Base-by-base conservation (phyloP, 2,329 filamentous ascomycete genomes). In the Sporothrix pallida region DNA sequence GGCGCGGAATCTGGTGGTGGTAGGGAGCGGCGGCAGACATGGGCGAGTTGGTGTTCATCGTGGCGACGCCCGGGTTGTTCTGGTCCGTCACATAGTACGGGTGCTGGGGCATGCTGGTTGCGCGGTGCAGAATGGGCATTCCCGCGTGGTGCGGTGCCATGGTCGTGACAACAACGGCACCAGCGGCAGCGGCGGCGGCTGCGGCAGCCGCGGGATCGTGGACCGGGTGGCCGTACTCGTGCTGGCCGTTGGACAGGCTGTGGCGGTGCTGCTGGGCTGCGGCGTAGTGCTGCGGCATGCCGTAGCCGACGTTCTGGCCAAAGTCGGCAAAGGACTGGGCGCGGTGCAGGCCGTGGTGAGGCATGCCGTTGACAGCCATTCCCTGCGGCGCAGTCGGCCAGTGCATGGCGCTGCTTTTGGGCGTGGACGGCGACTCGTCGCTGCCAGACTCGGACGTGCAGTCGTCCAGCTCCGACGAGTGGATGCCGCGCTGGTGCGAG, bases 31-130 rank as follows among this genome's bases (percentile, higher is more conserved):
- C 52, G 0, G 70, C 54, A 7, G 83, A 82, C 67, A 88, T 81
- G 7, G 83, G 74, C 0, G 74, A 50, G 12, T 74, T 74, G 12
- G 87, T 85, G 80, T 87, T 88, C 85, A 90, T 87, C 13, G 88
- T 90, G 46, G 88, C 88, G 6, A 91, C 86, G 13, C 86, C 87
- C 10, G 89, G 88, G 77, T 90, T 90, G 78, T 84, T 86, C 76
- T 89, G 87, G 73, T 91, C 89, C 0, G 89, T 86, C 44, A 90
- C 84, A 77, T 89, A 91, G 79, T 86, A 89, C 6, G 81, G 79
- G 71, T 84, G 84, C 67, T 83, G 80, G 2, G 84, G 82, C 77
- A 87, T 81, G 78, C 83, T 85, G 5, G 84, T 77, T n/a, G 84
- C 82, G 71, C 86, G 83, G 76, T 87, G 86, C 67, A 87, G 78